A percentile compares a stretch with the other conserved stretches of the same genome.
Conservation (phyloP, 345 rosid genomes). For the Lepidium aucheri region DNA sequence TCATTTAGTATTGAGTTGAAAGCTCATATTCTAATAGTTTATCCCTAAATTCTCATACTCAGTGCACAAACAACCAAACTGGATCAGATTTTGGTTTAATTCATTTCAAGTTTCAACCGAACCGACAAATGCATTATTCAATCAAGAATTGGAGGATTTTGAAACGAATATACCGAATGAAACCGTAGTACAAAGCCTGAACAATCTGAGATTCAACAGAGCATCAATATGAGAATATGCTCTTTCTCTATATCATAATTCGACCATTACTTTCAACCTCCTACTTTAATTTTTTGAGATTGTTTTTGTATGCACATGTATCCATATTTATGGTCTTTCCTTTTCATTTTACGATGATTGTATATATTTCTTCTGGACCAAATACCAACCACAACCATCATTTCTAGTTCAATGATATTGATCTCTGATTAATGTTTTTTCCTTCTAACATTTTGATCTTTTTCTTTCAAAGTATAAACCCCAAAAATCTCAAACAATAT, state of each 20-base stretch:
- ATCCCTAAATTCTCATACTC: neutral
- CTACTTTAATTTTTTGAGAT: neutral
- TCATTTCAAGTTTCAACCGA: too few species aligned
- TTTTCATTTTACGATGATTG: neutral
- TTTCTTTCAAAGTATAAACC: too few species aligned
- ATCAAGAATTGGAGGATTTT: constrained; percentile 3
- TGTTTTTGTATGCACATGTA: neutral
- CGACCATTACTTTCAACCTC: neutral
- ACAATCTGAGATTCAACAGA: constrained; percentile 7
- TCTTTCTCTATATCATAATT: neutral
- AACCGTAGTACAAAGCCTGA: neutral
- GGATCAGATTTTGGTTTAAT: neutral
- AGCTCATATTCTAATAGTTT: too few species aligned
- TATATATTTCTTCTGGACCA: neutral
- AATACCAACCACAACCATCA: too few species aligned
- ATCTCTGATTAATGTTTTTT: too few species aligned
- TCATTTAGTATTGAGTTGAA: too few species aligned
- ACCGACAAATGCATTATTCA: neutral
- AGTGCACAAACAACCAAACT: neutral
- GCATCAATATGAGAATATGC: constrained; percentile 28
- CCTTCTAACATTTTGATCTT: too few species aligned
- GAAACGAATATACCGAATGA: constrained; percentile 19
- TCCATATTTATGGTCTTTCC: neutral
- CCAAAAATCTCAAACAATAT: too few species aligned
- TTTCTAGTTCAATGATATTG: too few species aligned